A percentile compares a stretch with the other conserved stretches of the same genome.
These are phyloP conservation scores for Pyrenophora seminiperda DNA, from an alignment of 2,329 filamentous ascomycete species.

Conservation along the genomic window DNA sequence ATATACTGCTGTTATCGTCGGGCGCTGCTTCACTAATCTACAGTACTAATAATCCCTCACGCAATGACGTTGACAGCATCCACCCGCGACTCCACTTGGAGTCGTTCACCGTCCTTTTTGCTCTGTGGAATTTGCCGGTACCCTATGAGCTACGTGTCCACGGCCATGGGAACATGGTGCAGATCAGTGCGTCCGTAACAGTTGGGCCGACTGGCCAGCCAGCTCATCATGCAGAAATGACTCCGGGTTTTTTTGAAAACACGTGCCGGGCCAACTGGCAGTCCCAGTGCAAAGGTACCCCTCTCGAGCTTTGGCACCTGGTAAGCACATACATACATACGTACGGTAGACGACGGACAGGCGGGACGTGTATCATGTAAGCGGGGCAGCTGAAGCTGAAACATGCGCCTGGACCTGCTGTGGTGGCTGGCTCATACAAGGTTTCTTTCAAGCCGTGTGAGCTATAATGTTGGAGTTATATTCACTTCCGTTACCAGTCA, in stretches of 20 bases:
- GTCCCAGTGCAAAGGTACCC: slow-evolving; percentile 3
- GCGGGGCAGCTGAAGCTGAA: background rate
- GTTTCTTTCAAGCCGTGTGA: background rate
- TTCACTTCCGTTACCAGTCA: background rate
- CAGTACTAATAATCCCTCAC: background rate
- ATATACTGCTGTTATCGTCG: slow-evolving; percentile 10
- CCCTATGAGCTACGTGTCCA: slow-evolving; percentile 45
- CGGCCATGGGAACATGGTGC: slow-evolving; percentile 33
- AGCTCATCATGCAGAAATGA: slow-evolving; percentile 45
- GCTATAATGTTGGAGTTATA: slow-evolving; percentile 3
- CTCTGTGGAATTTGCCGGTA: slow-evolving; percentile 32
- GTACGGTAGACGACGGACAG: background rate
- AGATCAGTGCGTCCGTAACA: slow-evolving; percentile 32
- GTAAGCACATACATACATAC: background rate
- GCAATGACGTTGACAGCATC: slow-evolving; percentile 28
- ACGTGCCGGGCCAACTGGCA: slow-evolving; percentile 10
- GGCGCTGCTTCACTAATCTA: slow-evolving; percentile 18
- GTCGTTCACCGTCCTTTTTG: slow-evolving; percentile 22
- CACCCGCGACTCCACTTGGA: slow-evolving; percentile 27
- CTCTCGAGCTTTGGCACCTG: background rate
- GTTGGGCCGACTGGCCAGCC: slow-evolving; percentile 39
- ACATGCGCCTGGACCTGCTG: slow-evolving; percentile 1
- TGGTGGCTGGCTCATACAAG: slow-evolving; percentile 4
- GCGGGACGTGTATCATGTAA: slow-evolving; percentile 3
- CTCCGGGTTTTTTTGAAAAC: background rate